Conservation (phyloP, 306 rosid species). For the Sphenostylis stenocarpa region DNA sequence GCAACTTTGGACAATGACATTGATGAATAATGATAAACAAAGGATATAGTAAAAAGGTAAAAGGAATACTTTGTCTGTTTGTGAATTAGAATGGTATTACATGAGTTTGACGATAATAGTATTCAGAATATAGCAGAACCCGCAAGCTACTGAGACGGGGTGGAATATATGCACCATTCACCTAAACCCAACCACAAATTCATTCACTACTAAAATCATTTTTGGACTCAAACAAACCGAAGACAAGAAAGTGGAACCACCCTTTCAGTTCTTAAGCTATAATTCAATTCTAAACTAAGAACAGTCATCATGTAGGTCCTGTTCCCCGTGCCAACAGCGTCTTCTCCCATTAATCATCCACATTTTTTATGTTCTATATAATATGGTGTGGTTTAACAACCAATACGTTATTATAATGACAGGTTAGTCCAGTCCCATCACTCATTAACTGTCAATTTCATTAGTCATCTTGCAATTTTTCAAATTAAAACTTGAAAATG, state of each 20-base stretch:
- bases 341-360: background rate
- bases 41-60: background rate
- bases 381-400: background rate
- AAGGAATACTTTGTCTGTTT: slow-evolving; percentile 29
- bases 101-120: slow-evolving; percentile 5
- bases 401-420: background rate
- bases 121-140: background rate
- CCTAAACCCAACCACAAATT: slow-evolving; percentile 18
- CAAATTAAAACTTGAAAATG: slow-evolving; percentile 22
- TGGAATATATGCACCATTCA: slow-evolving; percentile 26
- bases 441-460: slow-evolving; percentile 6
- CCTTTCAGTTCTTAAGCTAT: slow-evolving; percentile 2
- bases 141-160: slow-evolving; percentile 15
- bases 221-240: slow-evolving; percentile 13
- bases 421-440: slow-evolving; percentile 8
- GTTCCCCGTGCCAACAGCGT: background rate
- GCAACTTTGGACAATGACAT: background rate
- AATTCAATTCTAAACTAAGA: background rate
- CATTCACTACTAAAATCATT: slow-evolving; percentile 14
- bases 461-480: background rate
- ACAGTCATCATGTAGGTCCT: slow-evolving; percentile 16
- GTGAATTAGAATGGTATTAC: slow-evolving; percentile 12
- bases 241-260: slow-evolving; percentile 19
- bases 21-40: background rate
- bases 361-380: background rate